A percentile compares a stretch with the other conserved stretches of the same genome.
These are phyloP conservation scores for Trichoderma citrinoviride DNA, from an alignment of 2,329 filamentous ascomycete genomes.

Conservation along the genomic window DNA sequence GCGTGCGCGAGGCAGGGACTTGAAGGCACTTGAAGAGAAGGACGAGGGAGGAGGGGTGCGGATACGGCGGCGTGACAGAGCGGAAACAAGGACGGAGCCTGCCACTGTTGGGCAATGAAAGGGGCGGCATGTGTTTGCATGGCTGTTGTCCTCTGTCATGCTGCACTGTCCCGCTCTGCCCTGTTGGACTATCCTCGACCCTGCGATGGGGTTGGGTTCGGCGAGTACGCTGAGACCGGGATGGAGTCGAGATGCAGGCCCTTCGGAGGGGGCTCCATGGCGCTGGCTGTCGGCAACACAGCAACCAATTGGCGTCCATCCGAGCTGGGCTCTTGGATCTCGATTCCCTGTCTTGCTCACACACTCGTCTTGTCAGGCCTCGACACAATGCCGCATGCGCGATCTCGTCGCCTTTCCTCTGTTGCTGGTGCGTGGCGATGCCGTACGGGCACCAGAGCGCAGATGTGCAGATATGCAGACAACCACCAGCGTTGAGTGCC, in stretches of 20 bases:
- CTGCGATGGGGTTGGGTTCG: neutral
- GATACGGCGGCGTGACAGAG: neutral
- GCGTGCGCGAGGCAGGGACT: neutral
- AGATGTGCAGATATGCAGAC: neutral
- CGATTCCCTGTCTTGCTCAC: slow-evolving; percentile 1
- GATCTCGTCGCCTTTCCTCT: neutral
- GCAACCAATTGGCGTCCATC: neutral
- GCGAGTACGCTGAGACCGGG: slow-evolving; percentile 11
- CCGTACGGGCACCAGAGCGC: neutral
- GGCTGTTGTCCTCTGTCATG: too few relatives aligned
- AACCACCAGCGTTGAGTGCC: neutral
- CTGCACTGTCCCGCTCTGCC: too few relatives aligned
- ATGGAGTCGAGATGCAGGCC: slow-evolving; percentile 4
- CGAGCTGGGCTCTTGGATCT: neutral
- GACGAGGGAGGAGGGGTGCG: neutral
- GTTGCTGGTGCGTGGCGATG: neutral
- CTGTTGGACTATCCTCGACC: too few relatives aligned
- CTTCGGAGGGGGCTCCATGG: neutral
- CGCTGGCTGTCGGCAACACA: slow-evolving; percentile 4
- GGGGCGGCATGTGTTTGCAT: neutral
- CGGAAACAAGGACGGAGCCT: neutral
- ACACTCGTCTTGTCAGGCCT: neutral
- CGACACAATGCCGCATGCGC: too few relatives aligned
- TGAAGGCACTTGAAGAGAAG: neutral
- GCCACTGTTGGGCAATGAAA: neutral